phyloP scores from a whole-genome alignment of 331 rosid species.

The Malus hybrid region DNA sequence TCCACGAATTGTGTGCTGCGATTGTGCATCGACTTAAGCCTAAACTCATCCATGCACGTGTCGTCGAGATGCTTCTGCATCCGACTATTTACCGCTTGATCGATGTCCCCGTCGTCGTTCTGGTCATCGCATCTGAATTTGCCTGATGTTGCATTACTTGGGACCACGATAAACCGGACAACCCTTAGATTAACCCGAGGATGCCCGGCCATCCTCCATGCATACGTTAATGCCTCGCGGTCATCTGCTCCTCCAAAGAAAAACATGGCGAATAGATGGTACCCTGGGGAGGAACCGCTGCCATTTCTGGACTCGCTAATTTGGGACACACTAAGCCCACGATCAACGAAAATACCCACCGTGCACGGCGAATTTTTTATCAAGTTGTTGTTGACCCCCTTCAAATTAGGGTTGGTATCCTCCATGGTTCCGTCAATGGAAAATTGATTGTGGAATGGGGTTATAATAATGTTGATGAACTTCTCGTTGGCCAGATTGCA shows the following conservation, averaged over 20 bases:
- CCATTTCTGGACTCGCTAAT: not conserved
- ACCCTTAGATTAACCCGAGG: not conserved
- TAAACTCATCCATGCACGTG: slow-evolving; percentile 1
- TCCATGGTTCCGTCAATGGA: slow-evolving; percentile 28
- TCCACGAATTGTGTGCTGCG: not conserved
- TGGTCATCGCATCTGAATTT: not conserved
- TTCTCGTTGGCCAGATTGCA: slow-evolving; percentile 59
- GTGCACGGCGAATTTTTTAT: slow-evolving; percentile 56
- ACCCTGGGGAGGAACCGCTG: slow-evolving; percentile 6
- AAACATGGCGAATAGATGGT: not conserved
- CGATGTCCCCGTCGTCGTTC: not conserved
- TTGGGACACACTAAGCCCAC: slow-evolving; percentile 20
- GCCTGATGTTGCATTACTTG: not conserved
- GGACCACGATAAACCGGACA: slow-evolving; percentile 10
- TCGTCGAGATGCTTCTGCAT: slow-evolving; percentile 9
- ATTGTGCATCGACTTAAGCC: not conserved
- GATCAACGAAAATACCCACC: slow-evolving; percentile 41
- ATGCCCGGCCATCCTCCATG: slow-evolving; percentile 23
- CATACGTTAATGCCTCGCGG: slow-evolving; percentile 42
- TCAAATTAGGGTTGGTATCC: not conserved
- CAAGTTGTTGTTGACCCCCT: slow-evolving; percentile 28
- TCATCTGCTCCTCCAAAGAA: slow-evolving; percentile 58
- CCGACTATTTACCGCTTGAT: not conserved
- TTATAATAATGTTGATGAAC: slow-evolving; percentile 43
- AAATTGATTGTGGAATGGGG: slow-evolving; percentile 49